These are phyloP conservation scores for Dipodascus geniculatus DNA, from an alignment of 805 yeast species.

Conservation along the genomic window DNA sequence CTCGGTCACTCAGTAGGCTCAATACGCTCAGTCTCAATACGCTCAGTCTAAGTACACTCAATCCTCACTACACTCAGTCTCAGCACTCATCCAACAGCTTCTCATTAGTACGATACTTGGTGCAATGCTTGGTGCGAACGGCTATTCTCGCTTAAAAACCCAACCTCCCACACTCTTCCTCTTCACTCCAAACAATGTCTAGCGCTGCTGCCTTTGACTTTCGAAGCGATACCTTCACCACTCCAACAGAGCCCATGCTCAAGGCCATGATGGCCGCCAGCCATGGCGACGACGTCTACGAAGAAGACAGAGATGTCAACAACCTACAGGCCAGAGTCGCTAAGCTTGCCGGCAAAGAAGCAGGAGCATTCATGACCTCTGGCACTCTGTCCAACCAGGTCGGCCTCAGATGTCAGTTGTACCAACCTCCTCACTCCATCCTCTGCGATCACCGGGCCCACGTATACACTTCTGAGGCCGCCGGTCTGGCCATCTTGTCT, in stretches of 20 bases:
- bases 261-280: conserved; percentile 45
- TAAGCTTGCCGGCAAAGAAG: conserved; percentile 61
- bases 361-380: conserved; percentile 72
- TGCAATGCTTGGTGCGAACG: too few species aligned
- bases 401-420: conserved; percentile 62
- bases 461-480: conserved; percentile 76
- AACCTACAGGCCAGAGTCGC: conserved; percentile 55
- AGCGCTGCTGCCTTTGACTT: conserved; percentile 12
- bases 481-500: conserved; percentile 78
- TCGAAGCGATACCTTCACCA: conserved; percentile 68
- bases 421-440: conserved; percentile 77
- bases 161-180: not conserved
- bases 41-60: too few species aligned
- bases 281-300: conserved; percentile 81
- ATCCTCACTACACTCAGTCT: too few species aligned
- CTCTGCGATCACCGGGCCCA: conserved; percentile 82
- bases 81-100: too few species aligned
- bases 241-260: conserved; percentile 68
- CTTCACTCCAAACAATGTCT: not conserved
- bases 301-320: conserved; percentile 64
- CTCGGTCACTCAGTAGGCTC: too few species aligned
- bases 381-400: conserved; percentile 90
- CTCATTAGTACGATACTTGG: too few species aligned
- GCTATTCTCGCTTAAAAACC: too few species aligned
- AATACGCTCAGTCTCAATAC: too few species aligned